Base-by-base conservation (phyloP, 2,329 filamentous ascomycete species). In the Colletotrichum trifolii region DNA sequence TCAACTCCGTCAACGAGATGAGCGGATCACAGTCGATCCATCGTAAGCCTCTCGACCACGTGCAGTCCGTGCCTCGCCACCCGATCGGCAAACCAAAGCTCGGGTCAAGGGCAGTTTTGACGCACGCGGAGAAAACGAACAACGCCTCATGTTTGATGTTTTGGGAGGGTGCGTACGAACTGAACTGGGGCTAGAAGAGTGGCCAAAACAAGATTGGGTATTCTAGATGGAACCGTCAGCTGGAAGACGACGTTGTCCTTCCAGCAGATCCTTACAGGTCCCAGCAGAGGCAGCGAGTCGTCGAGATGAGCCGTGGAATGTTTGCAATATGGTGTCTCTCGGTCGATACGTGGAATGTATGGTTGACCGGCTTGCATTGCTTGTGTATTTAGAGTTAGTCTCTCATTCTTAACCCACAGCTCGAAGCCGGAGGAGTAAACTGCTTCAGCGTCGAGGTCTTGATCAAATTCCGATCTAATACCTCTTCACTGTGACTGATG, bases 121-220 rank as follows among this genome's bases (percentile, higher is more conserved):
- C 48, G 38, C 11, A n/a, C 38, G 46, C 25, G 36, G 8, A 34
- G 55, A 1, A 50, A 34, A 49, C 17, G 38, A 47, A 17, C 42
- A 39, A 25, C 62, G 62, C 62, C 62, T 65, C 62, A 5, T 50
- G 62, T 62, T 65, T 65, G 57, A 47, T 42, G 38, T 39, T 34
- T 43, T 38, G 34, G 49, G 17, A n/a, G 11, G 35, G 35, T 33
- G 5, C 38, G 46, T 12, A 49, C 35, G 53, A 43, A 12, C 34
- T 25, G 13, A 36, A 38, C 4, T 6, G 12, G 10, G 33, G 40
- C 63, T 40, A 66, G 58, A 66, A 66, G 39, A 39, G 35, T 42
- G 15, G 52, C 38, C 62, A 56, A 55, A 48, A 34, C 46, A 12
- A 45, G 39, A 34, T 36, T 33, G 50, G 35, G 40, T 33, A 2